phyloP scores from a whole-genome alignment of 2,329 filamentous ascomycete species.

The Xylariaceae sp. region DNA sequence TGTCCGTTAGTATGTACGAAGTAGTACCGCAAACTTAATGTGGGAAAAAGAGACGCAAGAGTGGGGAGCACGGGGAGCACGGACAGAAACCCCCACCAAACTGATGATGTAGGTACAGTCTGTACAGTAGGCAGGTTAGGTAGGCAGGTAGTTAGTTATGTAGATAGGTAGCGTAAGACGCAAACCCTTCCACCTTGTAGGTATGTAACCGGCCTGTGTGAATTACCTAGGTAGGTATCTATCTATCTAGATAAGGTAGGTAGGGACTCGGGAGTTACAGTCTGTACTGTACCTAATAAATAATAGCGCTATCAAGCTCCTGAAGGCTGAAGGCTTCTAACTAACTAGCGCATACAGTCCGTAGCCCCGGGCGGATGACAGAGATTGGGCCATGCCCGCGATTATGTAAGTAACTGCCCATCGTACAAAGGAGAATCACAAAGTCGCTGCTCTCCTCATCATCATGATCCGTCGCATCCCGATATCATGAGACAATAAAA shows the following conservation, averaged over 20 bases:
- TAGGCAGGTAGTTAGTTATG: neutral
- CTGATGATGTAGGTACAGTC: neutral
- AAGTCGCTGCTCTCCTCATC: constrained; percentile 1
- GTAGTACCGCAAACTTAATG: too few relatives aligned
- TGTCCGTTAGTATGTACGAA: neutral
- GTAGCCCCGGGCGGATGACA: too few relatives aligned
- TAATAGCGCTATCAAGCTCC: neutral
- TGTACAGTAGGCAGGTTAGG: neutral
- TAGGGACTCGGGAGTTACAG: neutral
- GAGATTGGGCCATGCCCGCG: too few relatives aligned
- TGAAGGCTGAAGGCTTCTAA: neutral
- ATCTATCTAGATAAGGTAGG: neutral
- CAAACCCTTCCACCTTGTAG: neutral
- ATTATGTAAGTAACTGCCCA: neutral
- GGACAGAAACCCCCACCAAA: neutral
- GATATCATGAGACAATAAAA: neutral
- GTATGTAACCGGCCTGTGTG: neutral
- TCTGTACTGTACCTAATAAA: neutral
- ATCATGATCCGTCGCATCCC: neutral
- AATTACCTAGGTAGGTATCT: neutral
- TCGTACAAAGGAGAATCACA: too few relatives aligned
- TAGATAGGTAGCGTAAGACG: too few relatives aligned
- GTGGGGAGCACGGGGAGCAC: neutral
- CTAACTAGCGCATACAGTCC: too few relatives aligned
- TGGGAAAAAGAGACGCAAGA: too few relatives aligned